A percentile compares a stretch with the other conserved stretches of the same genome.
Evolutionary conservation across 805 yeast genomes (phyloP).

Genomic region (Lipomyces mesembrius): DNA sequence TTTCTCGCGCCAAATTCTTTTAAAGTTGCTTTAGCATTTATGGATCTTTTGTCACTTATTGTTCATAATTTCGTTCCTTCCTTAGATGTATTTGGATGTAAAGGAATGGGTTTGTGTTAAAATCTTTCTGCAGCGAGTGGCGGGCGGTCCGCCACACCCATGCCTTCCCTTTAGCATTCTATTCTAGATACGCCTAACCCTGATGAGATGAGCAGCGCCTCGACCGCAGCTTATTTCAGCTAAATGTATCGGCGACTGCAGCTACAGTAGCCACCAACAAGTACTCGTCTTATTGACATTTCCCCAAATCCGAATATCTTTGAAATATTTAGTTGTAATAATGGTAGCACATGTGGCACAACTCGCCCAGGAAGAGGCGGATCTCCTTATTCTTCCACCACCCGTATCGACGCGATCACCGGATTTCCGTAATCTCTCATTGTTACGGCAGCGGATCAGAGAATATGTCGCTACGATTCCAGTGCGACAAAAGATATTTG

Average conservation of each 20-base stretch:
- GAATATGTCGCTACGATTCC: slow-evolving; percentile 26
- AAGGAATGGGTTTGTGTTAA: too few species aligned
- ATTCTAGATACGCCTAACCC: background rate
- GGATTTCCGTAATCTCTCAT: slow-evolving; percentile 21
- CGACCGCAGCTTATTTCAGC: background rate
- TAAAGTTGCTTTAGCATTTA: background rate
- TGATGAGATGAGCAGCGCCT: background rate
- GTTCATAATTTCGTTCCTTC: background rate
- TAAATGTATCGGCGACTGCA: too few species aligned
- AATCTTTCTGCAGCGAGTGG: too few species aligned
- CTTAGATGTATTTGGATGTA: too few species aligned
- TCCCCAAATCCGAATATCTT: background rate
- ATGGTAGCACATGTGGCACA: background rate
- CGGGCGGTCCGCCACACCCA: too few species aligned
- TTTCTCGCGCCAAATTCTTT: background rate
- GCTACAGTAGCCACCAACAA: too few species aligned
- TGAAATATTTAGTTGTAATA: background rate
- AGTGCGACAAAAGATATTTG: slow-evolving; percentile 27
- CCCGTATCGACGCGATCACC: slow-evolving; percentile 1
- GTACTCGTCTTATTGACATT: background rate
- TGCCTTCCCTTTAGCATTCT: too few species aligned
- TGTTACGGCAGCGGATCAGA: slow-evolving; percentile 14
- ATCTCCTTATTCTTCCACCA: slow-evolving; percentile 28
- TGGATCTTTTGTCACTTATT: background rate
- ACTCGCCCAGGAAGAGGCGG: slow-evolving; percentile 31